Conservation (phyloP, 1,284 basidiomycete species). For the Earliella scabrosa region DNA sequence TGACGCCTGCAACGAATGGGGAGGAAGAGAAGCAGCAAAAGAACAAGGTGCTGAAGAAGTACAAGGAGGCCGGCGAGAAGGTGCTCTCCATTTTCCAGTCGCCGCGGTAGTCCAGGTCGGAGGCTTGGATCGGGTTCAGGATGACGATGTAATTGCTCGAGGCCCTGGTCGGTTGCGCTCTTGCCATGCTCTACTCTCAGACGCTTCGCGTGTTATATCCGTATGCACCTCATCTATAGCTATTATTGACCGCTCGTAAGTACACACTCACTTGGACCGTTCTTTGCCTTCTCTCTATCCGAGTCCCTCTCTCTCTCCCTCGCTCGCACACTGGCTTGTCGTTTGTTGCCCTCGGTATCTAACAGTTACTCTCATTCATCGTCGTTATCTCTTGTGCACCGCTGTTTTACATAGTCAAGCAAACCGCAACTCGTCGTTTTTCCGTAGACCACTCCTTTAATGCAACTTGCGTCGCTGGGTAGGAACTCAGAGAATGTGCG, state of each 20-base stretch:
- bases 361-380: neutral
- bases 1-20: slow-evolving; percentile 36
- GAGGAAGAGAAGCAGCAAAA: slow-evolving; percentile 53
- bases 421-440: neutral
- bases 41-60: slow-evolving; percentile 79
- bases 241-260: slow-evolving; percentile 27
- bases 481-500: too few species aligned
- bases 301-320: too few species aligned
- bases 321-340: neutral
- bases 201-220: slow-evolving; percentile 27
- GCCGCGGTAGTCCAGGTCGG: slow-evolving; percentile 40
- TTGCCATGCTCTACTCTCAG: slow-evolving; percentile 24
- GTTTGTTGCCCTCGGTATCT: neutral
- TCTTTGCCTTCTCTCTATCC: slow-evolving; percentile 2
- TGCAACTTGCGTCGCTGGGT: too few species aligned
- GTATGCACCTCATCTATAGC: slow-evolving; percentile 35
- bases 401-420: slow-evolving; percentile 1
- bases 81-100: slow-evolving; percentile 77
- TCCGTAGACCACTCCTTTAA: slow-evolving; percentile 1
- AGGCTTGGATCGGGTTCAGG: neutral
- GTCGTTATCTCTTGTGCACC: neutral
- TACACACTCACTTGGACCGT: slow-evolving; percentile 27
- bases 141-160: slow-evolving; percentile 2
- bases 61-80: slow-evolving; percentile 83
- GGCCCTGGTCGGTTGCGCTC: neutral